These are phyloP conservation scores for Blastobotrys buckinghamii DNA, from an alignment of 1,139 yeast species.

Conservation along the genomic window DNA sequence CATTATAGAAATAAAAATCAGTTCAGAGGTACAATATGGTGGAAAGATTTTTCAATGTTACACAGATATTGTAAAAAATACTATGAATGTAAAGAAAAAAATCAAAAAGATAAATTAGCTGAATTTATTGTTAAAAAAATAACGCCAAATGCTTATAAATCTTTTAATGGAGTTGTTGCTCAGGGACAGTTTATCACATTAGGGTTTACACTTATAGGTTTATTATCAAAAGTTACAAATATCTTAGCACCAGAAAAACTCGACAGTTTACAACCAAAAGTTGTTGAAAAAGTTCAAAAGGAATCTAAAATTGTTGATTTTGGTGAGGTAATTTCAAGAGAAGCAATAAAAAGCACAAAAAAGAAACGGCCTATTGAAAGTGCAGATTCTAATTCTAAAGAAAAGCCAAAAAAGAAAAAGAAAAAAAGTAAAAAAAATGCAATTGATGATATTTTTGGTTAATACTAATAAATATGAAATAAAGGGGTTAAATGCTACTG, in stretches of 20 bases:
- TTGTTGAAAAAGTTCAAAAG: neutral
- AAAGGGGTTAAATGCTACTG: slow-evolving; percentile 6
- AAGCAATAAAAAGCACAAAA: slow-evolving; percentile 9
- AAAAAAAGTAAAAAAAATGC: slow-evolving; percentile 7
- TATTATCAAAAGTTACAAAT: slow-evolving; percentile 43
- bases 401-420: slow-evolving; percentile 9
- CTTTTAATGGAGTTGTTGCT: slow-evolving; percentile 62
- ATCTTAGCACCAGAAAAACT: slow-evolving; percentile 20
- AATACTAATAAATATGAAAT: neutral
- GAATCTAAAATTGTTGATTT: neutral
- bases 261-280: neutral
- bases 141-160: slow-evolving; percentile 48
- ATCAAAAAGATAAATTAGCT: slow-evolving; percentile 1
- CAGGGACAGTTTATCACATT: slow-evolving; percentile 73
- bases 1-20: slow-evolving; percentile 73
- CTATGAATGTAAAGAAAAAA: slow-evolving; percentile 22
- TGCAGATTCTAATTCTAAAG: neutral
- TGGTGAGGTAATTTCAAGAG: slow-evolving; percentile 19
- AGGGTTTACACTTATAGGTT: slow-evolving; percentile 65
- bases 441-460: slow-evolving; percentile 14
- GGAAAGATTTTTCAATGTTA: slow-evolving; percentile 60
- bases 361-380: neutral
- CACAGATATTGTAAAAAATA: slow-evolving; percentile 38
- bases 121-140: slow-evolving; percentile 35
- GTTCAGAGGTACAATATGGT: slow-evolving; percentile 71